Conservation (phyloP, 768 basidiomycete species). For the Tricholoma bakamatsutake region DNA sequence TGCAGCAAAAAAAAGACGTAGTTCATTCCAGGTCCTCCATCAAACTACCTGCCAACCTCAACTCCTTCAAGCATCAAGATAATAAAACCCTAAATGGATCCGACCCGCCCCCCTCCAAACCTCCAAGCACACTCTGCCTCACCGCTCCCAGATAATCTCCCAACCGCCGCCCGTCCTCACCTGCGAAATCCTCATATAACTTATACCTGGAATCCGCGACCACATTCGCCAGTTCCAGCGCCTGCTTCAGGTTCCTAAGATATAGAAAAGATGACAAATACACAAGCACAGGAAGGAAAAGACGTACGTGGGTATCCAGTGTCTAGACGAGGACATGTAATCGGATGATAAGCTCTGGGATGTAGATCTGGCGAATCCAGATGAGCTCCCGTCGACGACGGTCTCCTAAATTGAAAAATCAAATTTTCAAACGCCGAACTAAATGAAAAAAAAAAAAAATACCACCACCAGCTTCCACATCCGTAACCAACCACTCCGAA, state of each 20-base stretch:
- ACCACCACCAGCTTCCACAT: slow-evolving; percentile 40
- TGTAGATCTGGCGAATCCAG: slow-evolving; percentile 81
- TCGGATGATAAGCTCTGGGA: slow-evolving; percentile 86
- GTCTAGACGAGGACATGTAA: slow-evolving; percentile 43
- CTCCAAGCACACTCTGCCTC: slow-evolving; percentile 62
- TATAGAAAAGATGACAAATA: background rate
- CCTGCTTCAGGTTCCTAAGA: slow-evolving; percentile 67
- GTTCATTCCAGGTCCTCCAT: too few species aligned
- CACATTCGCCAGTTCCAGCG: slow-evolving; percentile 72
- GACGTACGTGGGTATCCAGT: slow-evolving; percentile 60
- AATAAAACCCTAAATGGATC: slow-evolving; percentile 56
- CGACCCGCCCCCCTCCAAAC: slow-evolving; percentile 69
- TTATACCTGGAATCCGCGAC: slow-evolving; percentile 85
- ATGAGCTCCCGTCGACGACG: slow-evolving; percentile 60
- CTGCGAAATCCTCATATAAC: slow-evolving; percentile 80
- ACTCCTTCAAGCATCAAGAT: background rate
- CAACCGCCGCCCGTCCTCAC: slow-evolving; percentile 52
- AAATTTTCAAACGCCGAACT: background rate
- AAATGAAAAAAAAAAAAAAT: slow-evolving; percentile 11
- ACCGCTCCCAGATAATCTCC: slow-evolving; percentile 73
- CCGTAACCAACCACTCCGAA: slow-evolving; percentile 68
- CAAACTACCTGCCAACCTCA: background rate
- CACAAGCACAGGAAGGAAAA: background rate
- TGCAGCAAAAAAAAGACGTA: too few species aligned
- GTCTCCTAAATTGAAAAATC: slow-evolving; percentile 30